Conservation (phyloP, 192 early-diverging fungal genomes). For the Neocallimastix lanati region DNA sequence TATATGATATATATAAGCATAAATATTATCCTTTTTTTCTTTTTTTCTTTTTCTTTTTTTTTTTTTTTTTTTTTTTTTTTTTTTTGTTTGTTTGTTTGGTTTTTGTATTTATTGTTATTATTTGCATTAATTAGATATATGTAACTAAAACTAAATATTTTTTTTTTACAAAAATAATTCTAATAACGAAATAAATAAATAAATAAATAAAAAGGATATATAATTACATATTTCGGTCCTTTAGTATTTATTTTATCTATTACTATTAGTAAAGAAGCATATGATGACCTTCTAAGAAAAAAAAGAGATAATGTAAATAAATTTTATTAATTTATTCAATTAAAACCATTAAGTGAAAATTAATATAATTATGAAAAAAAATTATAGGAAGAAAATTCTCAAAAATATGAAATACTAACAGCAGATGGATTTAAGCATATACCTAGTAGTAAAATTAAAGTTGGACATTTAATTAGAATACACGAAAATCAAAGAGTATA, state of each 20-base stretch:
- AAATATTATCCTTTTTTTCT: no score
- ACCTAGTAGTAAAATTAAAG: conserved; percentile 63
- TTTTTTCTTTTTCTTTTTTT: not conserved
- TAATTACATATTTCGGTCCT: conserved; percentile 85
- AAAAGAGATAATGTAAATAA: conserved; percentile 38
- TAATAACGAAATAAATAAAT: no score
- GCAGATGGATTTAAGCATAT: conserved; percentile 32
- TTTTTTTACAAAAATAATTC: no score
- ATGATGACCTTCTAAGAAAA: conserved; percentile 70
- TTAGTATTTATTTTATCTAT: conserved; percentile 75
- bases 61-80: not conserved
- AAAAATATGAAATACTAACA: conserved; percentile 48
- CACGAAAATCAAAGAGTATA: conserved; percentile 67
- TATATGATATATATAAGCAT: no score
- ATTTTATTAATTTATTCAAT: no score
- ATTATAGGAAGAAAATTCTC: conserved; percentile 70
- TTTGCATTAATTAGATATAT: no score
- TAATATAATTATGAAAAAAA: not conserved
- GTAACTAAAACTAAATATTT: no score
- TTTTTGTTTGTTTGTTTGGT: no score
- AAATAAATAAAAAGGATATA: conserved; percentile 55
- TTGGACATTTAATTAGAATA: conserved; percentile 73
- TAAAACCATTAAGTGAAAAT: no score
- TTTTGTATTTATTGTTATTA: no score
- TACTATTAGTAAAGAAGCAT: conserved; percentile 80